Evolutionary conservation across 2,329 filamentous ascomycete genomes (phyloP).

Genomic region (Xylaria sp.): DNA sequence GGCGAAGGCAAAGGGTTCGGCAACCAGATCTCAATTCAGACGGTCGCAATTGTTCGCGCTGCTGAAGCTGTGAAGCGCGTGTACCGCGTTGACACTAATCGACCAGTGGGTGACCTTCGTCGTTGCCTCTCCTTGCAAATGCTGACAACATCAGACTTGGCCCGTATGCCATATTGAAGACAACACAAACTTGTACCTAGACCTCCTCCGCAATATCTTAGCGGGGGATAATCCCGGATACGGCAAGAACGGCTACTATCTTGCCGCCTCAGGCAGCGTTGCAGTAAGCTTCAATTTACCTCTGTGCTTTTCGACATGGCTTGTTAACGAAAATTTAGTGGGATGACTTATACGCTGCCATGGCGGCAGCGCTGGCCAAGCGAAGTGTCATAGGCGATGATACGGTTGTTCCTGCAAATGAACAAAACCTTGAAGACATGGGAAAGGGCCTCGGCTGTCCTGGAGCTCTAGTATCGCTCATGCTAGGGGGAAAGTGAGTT

Average conservation of each 20-base stretch:
- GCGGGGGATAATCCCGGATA: slow-evolving; percentile 49
- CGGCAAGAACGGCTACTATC: slow-evolving; percentile 60
- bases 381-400: slow-evolving; percentile 52
- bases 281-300: slow-evolving; percentile 38
- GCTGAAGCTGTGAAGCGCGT: slow-evolving; percentile 54
- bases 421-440: slow-evolving; percentile 53
- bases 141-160: slow-evolving; percentile 53
- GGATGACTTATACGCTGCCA: slow-evolving; percentile 60
- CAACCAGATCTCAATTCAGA: slow-evolving; percentile 62
- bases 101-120: slow-evolving; percentile 46
- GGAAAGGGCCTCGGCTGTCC: slow-evolving; percentile 51
- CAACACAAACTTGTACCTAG: slow-evolving; percentile 57
- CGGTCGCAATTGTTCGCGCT: slow-evolving; percentile 58
- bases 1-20: slow-evolving; percentile 61
- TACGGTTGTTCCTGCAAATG: slow-evolving; percentile 50
- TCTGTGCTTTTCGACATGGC: background rate
- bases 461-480: slow-evolving; percentile 51
- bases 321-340: slow-evolving; percentile 47
- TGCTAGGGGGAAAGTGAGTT: slow-evolving; percentile 56
- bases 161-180: slow-evolving; percentile 63
- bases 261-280: slow-evolving; percentile 59
- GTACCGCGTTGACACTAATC: slow-evolving; percentile 54
- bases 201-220: slow-evolving; percentile 57
- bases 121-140: background rate
- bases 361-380: slow-evolving; percentile 55